phyloP scores from a whole-genome alignment of 139 green algal genomes.

The Chlamydomonas sp. region DNA sequence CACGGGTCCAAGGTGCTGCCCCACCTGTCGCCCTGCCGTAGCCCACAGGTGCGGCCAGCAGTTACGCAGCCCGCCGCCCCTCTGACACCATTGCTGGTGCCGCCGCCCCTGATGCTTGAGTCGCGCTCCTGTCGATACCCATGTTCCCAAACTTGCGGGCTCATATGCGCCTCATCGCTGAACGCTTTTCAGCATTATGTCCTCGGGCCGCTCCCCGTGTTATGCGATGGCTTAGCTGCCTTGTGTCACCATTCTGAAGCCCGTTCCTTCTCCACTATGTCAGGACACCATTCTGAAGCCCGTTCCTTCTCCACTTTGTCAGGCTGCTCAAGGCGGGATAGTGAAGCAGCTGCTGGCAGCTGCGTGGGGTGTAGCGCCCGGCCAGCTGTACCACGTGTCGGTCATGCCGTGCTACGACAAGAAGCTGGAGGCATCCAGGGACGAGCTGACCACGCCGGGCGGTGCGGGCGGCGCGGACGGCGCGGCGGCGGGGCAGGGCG shows the following conservation, averaged over 20 bases:
- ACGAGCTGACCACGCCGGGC: conserved; percentile 72
- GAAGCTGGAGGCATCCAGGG: conserved; percentile 95
- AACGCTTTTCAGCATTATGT: too few relatives aligned
- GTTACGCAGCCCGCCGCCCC: too few relatives aligned
- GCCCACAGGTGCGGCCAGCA: conserved; percentile 67
- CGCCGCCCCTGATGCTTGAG: too few relatives aligned
- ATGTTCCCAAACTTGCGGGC: too few relatives aligned
- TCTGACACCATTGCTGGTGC: too few relatives aligned
- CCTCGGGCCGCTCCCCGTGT: too few relatives aligned
- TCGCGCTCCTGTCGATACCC: too few relatives aligned
- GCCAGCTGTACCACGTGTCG: conserved; percentile 86
- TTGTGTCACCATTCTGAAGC: too few relatives aligned
- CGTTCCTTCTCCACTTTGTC: neutral
- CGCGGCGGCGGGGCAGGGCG: neutral
- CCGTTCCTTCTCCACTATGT: too few relatives aligned
- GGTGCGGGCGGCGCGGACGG: neutral
- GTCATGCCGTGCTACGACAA: conserved; percentile 99
- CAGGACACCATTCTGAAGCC: too few relatives aligned
- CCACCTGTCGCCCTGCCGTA: conserved; percentile 87
- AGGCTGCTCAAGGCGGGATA: conserved; percentile 87
- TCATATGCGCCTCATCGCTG: too few relatives aligned
- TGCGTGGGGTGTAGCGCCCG: conserved; percentile 48
- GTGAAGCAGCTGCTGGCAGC: conserved; percentile 81
- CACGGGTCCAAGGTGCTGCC: conserved; percentile 88
- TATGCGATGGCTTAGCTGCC: too few relatives aligned